Evolutionary conservation across 2,329 filamentous ascomycete species (phyloP), one percentile per base, ranked within the genome.

Genomic region (Cephalotrichum gorgonifer): DNA sequence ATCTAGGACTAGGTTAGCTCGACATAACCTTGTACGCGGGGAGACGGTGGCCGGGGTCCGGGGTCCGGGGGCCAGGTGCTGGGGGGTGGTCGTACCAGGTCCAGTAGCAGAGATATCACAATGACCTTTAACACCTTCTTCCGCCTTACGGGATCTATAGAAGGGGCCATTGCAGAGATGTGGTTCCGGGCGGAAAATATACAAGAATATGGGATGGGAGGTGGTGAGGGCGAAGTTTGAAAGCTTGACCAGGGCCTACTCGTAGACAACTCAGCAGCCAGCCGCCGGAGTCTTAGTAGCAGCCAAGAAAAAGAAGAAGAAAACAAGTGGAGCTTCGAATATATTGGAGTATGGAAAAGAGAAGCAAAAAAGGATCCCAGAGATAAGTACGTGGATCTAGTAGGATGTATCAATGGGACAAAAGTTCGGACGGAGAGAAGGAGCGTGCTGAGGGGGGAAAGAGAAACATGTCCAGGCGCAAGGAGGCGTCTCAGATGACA

Each of bases 51-150:
- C 3, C 28, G 12, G 28, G 15, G 22, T 43, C 7, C n/a, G 9
- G 20, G 12, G 27, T 41, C 15, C 15, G n/a, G 35, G n/a, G 8
- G 30, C 17, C 12, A n/a, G 17, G 20, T 22, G 35, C 14, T 30
- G n/a, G 27, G 22, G 8, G 9, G 28, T 20, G 27, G 28, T 39
- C 78, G 55, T 77, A 96, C 91, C 68, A 97, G 68, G 65, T 97
- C 91, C 12, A 97, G 75, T 15, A 97, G 75, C 38, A 97, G 74
- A 48, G 91, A 96, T 53, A 93, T 75, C 66, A 95, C 90, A 54
- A 97, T 79, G 57, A 97, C 88, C 59, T 77, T 83, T 54, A 97
- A 74, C 55, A 96, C 89, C 69, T 76, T 83, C 69, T 88, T 95
- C 53, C 90, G 81, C 64, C 72, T 73, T 50, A 67, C 64, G 44